Percentiles rank a stretch among this genome's conserved stretches.
Evolutionary conservation across 2,329 filamentous ascomycete species (phyloP).

Genomic region (Ascochyta clinopodiicola): DNA sequence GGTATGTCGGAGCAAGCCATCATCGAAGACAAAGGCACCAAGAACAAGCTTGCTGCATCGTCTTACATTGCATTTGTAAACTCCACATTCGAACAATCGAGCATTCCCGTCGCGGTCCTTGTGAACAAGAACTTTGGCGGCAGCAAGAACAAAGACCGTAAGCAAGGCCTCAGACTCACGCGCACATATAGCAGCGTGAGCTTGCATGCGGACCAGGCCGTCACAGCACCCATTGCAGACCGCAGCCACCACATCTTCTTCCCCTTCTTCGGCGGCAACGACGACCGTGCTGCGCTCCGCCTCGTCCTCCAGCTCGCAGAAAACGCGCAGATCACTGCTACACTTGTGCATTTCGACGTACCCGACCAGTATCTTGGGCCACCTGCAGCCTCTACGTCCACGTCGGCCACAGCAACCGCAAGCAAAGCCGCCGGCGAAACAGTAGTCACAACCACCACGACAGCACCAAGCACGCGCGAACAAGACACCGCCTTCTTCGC

Average conservation of each 20-base stretch:
- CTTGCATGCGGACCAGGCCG: slow-evolving; percentile 64
- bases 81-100: slow-evolving; percentile 66
- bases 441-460: slow-evolving; percentile 7
- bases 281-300: slow-evolving; percentile 80
- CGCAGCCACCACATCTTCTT: slow-evolving; percentile 84
- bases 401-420: slow-evolving; percentile 9
- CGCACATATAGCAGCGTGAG: slow-evolving; percentile 43
- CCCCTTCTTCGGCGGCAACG: slow-evolving; percentile 82
- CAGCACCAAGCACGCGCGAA: slow-evolving; percentile 36
- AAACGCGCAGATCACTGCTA: slow-evolving; percentile 79
- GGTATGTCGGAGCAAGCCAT: slow-evolving; percentile 71
- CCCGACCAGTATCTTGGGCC: slow-evolving; percentile 28
- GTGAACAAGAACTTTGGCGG: slow-evolving; percentile 75
- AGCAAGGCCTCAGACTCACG: slow-evolving; percentile 29
- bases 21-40: slow-evolving; percentile 56
- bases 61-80: slow-evolving; percentile 78
- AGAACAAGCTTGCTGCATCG: slow-evolving; percentile 65
- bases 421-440: slow-evolving; percentile 27
- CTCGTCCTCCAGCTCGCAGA: slow-evolving; percentile 84
- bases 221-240: slow-evolving; percentile 64
- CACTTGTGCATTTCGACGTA: slow-evolving; percentile 68
- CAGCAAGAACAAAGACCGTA: slow-evolving; percentile 45
- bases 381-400: slow-evolving; percentile 7
- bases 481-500: slow-evolving; percentile 63
- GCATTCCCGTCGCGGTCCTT: slow-evolving; percentile 76